Evolutionary conservation across 208 protist genomes (phyloP).

Genomic region (Leishmania mexicana): DNA sequence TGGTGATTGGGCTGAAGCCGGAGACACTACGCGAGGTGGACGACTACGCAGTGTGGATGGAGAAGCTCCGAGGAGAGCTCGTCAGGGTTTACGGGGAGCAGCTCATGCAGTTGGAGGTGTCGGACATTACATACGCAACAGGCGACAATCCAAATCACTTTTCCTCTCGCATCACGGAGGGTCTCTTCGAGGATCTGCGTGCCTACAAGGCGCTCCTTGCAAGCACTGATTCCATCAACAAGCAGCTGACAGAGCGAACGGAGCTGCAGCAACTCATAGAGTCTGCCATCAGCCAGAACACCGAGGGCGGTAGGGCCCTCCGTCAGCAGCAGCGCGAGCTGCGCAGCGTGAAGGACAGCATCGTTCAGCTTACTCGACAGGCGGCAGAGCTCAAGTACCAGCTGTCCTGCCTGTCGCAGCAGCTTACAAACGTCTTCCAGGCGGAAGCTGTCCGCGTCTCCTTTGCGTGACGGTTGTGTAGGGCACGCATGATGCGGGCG

Average conservation of each 20-base stretch:
- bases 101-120: not conserved
- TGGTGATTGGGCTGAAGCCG: slow-evolving; percentile 59
- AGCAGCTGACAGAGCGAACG: slow-evolving; percentile 7
- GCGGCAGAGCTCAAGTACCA: slow-evolving; percentile 45
- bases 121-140: slow-evolving; percentile 58
- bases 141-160: slow-evolving; percentile 30
- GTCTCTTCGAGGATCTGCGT: slow-evolving; percentile 44
- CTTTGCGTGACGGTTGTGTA: slow-evolving; percentile 17
- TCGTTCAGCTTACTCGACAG: slow-evolving; percentile 30
- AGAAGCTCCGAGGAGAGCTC: slow-evolving; percentile 52
- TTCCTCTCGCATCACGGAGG: slow-evolving; percentile 39
- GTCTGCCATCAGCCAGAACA: slow-evolving; percentile 3
- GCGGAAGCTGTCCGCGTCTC: slow-evolving; percentile 55
- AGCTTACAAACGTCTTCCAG: slow-evolving; percentile 64
- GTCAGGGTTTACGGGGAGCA: slow-evolving; percentile 38
- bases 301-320: slow-evolving; percentile 17
- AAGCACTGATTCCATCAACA: slow-evolving; percentile 16
- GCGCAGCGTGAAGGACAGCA: slow-evolving; percentile 8
- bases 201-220: slow-evolving; percentile 39
- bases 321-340: slow-evolving; percentile 12
- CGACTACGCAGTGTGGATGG: slow-evolving; percentile 46
- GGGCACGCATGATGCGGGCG: not conserved
- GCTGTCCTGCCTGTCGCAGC: slow-evolving; percentile 32
- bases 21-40: slow-evolving; percentile 36
- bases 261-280: slow-evolving; percentile 13